Evolutionary conservation across 2,329 filamentous ascomycete species (phyloP), one percentile per base, ranked within the genome.

Genomic region (Akanthomyces lecanii): DNA sequence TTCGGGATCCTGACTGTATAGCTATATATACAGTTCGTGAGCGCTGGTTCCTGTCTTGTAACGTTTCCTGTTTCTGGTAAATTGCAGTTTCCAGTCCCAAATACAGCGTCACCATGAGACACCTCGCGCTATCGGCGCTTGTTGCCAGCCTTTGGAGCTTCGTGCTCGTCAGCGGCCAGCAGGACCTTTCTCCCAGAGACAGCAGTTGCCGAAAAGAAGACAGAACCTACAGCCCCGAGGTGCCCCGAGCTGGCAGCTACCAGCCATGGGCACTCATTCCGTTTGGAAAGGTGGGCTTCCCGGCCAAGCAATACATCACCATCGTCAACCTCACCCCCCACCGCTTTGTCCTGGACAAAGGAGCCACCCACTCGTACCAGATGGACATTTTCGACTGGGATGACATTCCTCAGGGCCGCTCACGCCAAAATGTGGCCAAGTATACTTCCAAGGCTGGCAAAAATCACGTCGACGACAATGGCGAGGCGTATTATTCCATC

Each of bases 291-390:
- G 57, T 64, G 28, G 63, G 63, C 45, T 55, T 64, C 48, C 63
- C 63, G 5, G 63, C 63, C 18, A 68, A 64, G 23, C 71, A 71
- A 42, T 75, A 72, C 63, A 62, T 75, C 56, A 72, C 73, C 2
- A 71, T 75, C 18, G 72, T 75, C 36, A 75, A 75, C 48, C 67
- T 75, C 33, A 75, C 73, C 4, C 73, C 73, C 1, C 70, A 75
- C 45, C 66, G 67, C 18, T 70, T 75, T 64, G 63, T 64, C 14
- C 65, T 72, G 48, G 65, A 67, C 23, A 58, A 59, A 23, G 42
- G 52, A 8, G 59, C 65, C 50, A 71, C 72, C 4, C 68, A 73
- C 18, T 70, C 68, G 16, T 72, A 74, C 57, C 72, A 75, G 59
- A 70, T 75, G 67, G 68, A 70, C 51, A 64, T 61, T 1, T 75